Evolutionary conservation across 1,139 yeast species (phyloP), one percentile per base, ranked within the genome.

Genomic region (Blastobotrys arbuscula): DNA sequence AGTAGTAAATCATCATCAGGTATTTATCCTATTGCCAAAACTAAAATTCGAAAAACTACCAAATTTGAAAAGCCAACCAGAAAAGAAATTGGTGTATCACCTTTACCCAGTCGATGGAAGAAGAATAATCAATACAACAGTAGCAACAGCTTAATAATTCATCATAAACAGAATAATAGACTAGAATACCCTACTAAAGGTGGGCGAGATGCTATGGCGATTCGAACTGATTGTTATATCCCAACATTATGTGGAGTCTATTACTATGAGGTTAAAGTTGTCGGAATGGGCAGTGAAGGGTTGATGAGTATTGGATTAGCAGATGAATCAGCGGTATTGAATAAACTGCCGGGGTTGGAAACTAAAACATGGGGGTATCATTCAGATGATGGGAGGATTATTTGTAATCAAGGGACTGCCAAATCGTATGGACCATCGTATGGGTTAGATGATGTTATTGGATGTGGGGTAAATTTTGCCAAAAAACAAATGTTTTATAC

Each of bases 391-490:
- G 86, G 85, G 0, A 66, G 70, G 16, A 68, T 74, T n/a, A 64
- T 69, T 43, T 72, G 75, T 23, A 69, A 74, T 31, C 73, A 72
- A 36, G 68, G 69, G 39, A 61, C 65, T n/a, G 63, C 70, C 16
- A 66, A 69, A 52, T 64, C 64, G 16, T 74, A 67, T 50, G 76
- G 76, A 1, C 73, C 77, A 28, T 69, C 69, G 39, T 81, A 73
- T 61, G 77, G 81, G 0, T 62, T 67, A 23, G 75, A 74, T 20
- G 97, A 89, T 64, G 72, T 77, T 1, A 74, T 90, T 54, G 97
- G 97, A 0, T 84, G 94, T 64, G 96, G 97, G 2, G 74, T 88
- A 24, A 84, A 89, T 67, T 84, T 79, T 58, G 71, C 77, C 24
- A 78, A 78, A 39, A 76, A 78, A 41, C 70, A 80, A 0, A 73